These are phyloP conservation scores for Talaromyces pinophilus DNA, from an alignment of 2,329 filamentous ascomycete genomes.

Conservation along the genomic window DNA sequence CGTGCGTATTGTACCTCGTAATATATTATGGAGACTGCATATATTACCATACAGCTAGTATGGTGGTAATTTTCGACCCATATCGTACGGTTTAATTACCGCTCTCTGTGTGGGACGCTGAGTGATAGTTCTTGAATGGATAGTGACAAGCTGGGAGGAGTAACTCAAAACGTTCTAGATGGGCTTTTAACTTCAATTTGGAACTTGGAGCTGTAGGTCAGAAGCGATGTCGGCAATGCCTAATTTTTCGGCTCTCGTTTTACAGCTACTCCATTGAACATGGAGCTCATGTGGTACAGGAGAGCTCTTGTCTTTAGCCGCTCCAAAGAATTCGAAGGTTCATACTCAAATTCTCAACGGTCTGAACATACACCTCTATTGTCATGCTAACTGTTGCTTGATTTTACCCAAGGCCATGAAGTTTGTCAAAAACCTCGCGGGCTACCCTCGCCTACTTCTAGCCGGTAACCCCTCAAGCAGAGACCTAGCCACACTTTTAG, in stretches of 20 bases:
- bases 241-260: neutral
- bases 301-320: neutral
- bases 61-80: neutral
- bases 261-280: neutral
- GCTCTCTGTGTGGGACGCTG: neutral
- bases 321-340: neutral
- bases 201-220: neutral
- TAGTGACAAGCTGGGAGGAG: neutral
- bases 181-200: neutral
- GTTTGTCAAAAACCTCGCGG: constrained; percentile 35
- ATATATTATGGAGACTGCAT: neutral
- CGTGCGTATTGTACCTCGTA: neutral
- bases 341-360: neutral
- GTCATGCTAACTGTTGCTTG: neutral
- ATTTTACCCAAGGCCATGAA: constrained; percentile 27
- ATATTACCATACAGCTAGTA: neutral
- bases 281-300: neutral
- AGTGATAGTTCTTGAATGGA: neutral
- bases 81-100: neutral
- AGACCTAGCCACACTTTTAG: constrained; percentile 33
- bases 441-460: constrained; percentile 40
- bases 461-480: constrained; percentile 40
- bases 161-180: neutral
- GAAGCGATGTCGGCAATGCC: constrained; percentile 7
- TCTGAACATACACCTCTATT: no score